Conservation (phyloP, 768 basidiomycete genomes). For the Termitomyces sp. region DNA sequence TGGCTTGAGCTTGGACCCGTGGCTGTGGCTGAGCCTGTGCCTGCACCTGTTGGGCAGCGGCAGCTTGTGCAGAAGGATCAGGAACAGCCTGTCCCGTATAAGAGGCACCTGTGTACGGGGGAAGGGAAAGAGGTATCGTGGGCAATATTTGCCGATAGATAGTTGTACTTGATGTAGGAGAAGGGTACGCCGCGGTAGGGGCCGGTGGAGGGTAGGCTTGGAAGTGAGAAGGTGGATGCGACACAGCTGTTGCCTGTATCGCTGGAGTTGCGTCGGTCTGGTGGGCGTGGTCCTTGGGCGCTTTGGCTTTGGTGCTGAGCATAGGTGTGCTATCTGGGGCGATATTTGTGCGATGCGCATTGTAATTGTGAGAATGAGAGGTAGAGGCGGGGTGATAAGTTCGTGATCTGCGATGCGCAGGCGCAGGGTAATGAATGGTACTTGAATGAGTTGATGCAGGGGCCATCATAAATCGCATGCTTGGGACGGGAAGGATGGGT, state of each 20-base stretch:
- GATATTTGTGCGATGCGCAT: conserved; percentile 8
- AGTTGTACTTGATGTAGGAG: background rate
- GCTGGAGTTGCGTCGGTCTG: background rate
- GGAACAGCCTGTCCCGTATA: background rate
- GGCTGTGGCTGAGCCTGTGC: background rate
- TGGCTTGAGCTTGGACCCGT: background rate
- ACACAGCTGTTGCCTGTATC: background rate
- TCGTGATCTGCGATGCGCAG: conserved; percentile 5
- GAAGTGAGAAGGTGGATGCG: background rate
- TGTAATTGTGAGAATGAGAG: background rate
- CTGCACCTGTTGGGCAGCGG: background rate
- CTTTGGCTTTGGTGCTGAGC: background rate
- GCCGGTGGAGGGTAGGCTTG: background rate
- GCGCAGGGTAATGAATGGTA: background rate
- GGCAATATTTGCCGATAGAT: background rate
- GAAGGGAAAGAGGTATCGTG: background rate
- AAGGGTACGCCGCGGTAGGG: background rate
- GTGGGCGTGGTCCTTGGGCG: background rate
- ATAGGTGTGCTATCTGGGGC: background rate
- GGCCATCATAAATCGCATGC: background rate
- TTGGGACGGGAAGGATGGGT: background rate
- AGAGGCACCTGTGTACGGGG: background rate
- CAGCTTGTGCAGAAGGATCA: background rate
- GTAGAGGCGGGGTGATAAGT: conserved; percentile 6
- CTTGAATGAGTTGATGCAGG: background rate